phyloP scores from a whole-genome alignment of 2,329 filamentous ascomycete species.

The Thelonectria rubi region DNA sequence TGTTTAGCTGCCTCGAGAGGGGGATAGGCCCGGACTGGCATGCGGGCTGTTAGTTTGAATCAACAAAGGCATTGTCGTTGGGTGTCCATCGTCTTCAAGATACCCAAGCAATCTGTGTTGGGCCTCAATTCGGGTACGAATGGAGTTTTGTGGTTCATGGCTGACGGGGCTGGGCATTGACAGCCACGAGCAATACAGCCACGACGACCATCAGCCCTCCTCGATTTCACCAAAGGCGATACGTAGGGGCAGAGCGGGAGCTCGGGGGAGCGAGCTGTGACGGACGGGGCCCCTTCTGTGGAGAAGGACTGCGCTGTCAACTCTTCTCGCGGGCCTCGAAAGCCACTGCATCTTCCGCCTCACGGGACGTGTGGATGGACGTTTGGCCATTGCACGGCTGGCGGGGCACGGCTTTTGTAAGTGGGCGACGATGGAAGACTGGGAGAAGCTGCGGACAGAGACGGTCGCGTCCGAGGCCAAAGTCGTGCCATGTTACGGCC shows the following conservation, averaged over 20 bases:
- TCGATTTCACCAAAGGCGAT: neutral
- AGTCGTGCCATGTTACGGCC: conserved; percentile 12
- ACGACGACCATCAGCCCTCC: neutral
- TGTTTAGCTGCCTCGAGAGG: neutral
- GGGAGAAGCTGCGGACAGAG: neutral
- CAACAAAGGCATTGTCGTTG: neutral
- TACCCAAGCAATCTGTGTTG: neutral
- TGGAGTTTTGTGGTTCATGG: neutral
- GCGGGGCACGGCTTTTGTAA: conserved; percentile 12
- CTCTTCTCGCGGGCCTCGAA: conserved; percentile 11
- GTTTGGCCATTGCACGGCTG: neutral
- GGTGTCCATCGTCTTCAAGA: neutral
- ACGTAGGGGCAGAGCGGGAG: too few species aligned
- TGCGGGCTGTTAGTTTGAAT: neutral
- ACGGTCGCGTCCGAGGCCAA: neutral
- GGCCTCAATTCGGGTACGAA: neutral
- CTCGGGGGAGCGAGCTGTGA: too few species aligned
- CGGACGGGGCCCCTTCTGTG: neutral
- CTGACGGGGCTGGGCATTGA: neutral
- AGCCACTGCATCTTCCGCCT: conserved; percentile 22
- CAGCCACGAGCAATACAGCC: neutral
- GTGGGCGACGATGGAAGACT: neutral
- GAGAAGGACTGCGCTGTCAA: conserved; percentile 25
- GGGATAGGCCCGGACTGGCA: too few species aligned
- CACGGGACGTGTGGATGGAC: conserved; percentile 7